Base-by-base conservation (phyloP, 148 eudicot genomes). In the Vaccinium darrowii region DNA sequence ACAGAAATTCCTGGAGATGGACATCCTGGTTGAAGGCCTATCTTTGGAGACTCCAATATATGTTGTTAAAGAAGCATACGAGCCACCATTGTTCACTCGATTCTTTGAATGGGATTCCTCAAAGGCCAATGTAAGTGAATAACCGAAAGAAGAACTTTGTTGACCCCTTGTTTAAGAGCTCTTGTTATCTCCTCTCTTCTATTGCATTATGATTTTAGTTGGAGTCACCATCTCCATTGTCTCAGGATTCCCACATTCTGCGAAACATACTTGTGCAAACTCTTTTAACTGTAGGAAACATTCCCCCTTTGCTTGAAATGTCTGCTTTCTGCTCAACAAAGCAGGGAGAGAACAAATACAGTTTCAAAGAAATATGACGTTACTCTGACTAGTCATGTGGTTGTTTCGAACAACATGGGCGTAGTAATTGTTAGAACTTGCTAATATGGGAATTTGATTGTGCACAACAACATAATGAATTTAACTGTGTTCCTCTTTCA, bases 61-160 rank as follows among this genome's bases (percentile, higher is more conserved):
- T 87, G 81, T 91, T 47, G 87, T 93, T 69, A 87, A 86, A 52
- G 96, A 93, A 87, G 91, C 94, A 71, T 81, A 85, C 77, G 96
- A 93, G 86, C 94, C 94, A 77, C 86, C 89, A 49, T 91, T 91
- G 85, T 93, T 92, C 85, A 93, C 96, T 65, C 88, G 89, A 56
- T 91, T 92, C 81, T 93, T 93, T 86, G 89, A 90, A 79, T 93
- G 96, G 96, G 93, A 93, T 84, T 84, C 87, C 83, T 83, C 91
- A 76, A 93, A 92, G 84, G 87, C 93, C 58, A 89, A 88, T 74
- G 96, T 93, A 91, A 88, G 90, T 81, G 53, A 27, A 82, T 82
- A 54, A 50, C 65, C 8, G 18, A 74, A 58, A 71, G 50, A 69
- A 69, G 36, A 76, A 63, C 81, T 85, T 50, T 23, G n/a, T n/a